A percentile compares a stretch with the other conserved stretches of the same genome.
Evolutionary conservation across 192 early-diverging fungal genomes (phyloP).

Genomic region (Backusella parvicylindrica): DNA sequence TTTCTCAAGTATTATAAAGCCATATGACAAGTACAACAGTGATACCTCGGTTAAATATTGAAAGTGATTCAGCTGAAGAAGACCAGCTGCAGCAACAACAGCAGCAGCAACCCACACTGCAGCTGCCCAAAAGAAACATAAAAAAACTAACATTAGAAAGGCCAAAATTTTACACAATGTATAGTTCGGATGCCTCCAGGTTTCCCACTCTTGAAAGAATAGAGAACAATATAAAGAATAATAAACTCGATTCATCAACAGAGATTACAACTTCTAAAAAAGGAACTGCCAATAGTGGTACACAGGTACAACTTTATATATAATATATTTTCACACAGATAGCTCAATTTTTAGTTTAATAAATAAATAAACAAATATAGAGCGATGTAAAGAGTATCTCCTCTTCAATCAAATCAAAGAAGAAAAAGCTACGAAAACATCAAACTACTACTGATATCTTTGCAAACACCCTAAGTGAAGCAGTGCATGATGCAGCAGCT

Average conservation of each 20-base stretch:
- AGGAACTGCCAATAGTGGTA: neutral
- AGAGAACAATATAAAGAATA: neutral
- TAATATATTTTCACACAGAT: neutral
- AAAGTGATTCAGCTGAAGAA: neutral
- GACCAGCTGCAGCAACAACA: neutral
- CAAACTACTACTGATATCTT: conserved; percentile 26
- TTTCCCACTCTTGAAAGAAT: conserved; percentile 2
- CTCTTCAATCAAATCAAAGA: conserved; percentile 1
- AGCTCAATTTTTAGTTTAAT: neutral
- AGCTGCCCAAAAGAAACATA: neutral
- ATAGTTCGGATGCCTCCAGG: neutral
- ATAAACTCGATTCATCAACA: neutral
- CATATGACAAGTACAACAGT: neutral
- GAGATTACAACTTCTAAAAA: neutral
- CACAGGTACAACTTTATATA: neutral
- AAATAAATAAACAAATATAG: neutral
- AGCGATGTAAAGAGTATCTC: neutral
- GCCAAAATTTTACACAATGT: conserved; percentile 2
- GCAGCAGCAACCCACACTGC: neutral
- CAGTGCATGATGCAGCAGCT: conserved; percentile 22
- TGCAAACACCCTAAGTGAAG: conserved; percentile 22
- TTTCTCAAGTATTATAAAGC: too few species aligned
- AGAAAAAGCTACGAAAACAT: neutral
- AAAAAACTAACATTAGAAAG: neutral
- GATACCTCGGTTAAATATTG: neutral